Base-by-base conservation (phyloP, 345 rosid species). In the Citrus australasica region DNA sequence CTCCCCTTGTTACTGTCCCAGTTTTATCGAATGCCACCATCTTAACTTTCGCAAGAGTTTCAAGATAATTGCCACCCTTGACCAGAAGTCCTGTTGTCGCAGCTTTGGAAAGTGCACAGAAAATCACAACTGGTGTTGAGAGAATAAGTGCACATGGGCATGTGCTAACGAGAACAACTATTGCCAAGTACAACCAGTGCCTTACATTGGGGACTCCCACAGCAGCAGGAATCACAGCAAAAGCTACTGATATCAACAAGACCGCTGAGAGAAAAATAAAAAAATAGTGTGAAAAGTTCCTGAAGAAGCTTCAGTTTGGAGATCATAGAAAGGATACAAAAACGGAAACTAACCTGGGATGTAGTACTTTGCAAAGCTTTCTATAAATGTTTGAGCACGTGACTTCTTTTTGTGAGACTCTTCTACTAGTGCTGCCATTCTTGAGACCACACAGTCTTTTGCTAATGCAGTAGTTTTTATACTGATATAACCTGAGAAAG, bases 91-190 rank as follows among this genome's bases (percentile, higher is more conserved):
- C 98, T 14, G 88, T 82, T 30, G 87, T 84, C 58, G 99, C 98
- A 28, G 99, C 98, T 40, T 86, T 88, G 11, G 97, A 87, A 68
- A 96, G 95, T 25, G 97, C 97, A 82, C 99, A 94, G 80, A 92
- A 96, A 51, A 90, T 92, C 33, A 90, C 98, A 67, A 94, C 93
- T 9, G 98, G 99, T 24, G 99, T 94, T 7, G 99, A 96, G 63
- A 96, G 92, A 69, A 96, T 84, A 7, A 96, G 93, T 4, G 94
- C 95, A 76, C 99, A 96, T 25, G 98, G 99, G 64, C 99, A 96
- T 69, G 94, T 94, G 69, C 79, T 94, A 19, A 94, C 99, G 76
- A 96, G 71, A 66, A 92, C 91, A 21, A 96, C 99, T 65, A 96
- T 73, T 68, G 98, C 95, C 71, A 96, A 83, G 77, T 87, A 89